These are phyloP conservation scores for Ophiostoma tasmaniense DNA, from an alignment of 2,329 filamentous ascomycete species.

Conservation along the genomic window DNA sequence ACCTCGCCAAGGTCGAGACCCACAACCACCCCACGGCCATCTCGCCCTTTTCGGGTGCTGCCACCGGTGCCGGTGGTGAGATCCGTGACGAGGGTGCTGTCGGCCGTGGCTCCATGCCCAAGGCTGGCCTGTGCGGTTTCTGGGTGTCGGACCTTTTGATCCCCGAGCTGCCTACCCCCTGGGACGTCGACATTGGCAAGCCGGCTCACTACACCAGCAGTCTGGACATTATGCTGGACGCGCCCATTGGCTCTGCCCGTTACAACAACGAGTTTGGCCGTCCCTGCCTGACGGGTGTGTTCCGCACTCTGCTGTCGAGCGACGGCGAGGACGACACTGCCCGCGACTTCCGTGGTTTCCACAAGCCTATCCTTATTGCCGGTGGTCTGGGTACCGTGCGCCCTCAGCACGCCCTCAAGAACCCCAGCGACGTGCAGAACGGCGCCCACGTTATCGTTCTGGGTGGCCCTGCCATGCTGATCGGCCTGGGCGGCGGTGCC, in stretches of 20 bases:
- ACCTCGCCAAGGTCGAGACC: constrained; percentile 90
- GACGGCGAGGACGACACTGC: constrained; percentile 37
- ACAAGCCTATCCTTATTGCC: constrained; percentile 98
- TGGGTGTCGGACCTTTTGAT: constrained; percentile 92
- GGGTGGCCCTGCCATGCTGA: constrained; percentile 94
- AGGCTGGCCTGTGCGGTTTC: constrained; percentile 85
- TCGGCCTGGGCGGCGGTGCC: constrained; percentile 89
- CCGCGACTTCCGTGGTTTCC: constrained; percentile 76
- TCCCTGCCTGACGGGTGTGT: constrained; percentile 80
- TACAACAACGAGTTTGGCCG: constrained; percentile 98
- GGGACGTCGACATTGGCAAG: constrained; percentile 86
- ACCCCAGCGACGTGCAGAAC: constrained; percentile 65
- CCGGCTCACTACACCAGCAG: constrained; percentile 88
- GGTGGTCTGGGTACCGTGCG: constrained; percentile 89
- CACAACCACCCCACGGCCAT: constrained; percentile 97
- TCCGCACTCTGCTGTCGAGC: constrained; percentile 75
- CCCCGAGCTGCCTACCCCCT: constrained; percentile 71
- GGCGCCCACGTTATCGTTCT: constrained; percentile 90
- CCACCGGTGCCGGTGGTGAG: constrained; percentile 90
- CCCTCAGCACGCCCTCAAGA: constrained; percentile 84
- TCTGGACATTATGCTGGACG: constrained; percentile 95
- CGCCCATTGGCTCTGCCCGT: constrained; percentile 84
- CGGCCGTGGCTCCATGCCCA: constrained; percentile 83
- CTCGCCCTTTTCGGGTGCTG: constrained; percentile 83
- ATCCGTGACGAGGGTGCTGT: constrained; percentile 94